Conservation (phyloP, 352 stramenopile species). For the Phytophthora tubulina region DNA sequence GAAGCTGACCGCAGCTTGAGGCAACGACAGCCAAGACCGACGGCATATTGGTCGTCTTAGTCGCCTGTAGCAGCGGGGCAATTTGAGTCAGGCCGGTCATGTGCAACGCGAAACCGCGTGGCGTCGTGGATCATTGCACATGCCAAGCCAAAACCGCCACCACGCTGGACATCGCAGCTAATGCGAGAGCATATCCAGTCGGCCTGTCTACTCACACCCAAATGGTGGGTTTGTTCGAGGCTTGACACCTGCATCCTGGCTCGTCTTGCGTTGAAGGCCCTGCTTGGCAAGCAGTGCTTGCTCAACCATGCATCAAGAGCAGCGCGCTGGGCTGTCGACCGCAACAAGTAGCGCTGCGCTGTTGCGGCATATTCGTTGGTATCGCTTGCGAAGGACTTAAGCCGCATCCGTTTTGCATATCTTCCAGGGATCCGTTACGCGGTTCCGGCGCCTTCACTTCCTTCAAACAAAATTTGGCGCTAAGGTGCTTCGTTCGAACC, state of each 20-base stretch:
- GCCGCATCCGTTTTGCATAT: slow-evolving; percentile 22
- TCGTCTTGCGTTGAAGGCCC: slow-evolving; percentile 13
- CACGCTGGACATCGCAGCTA: slow-evolving; percentile 1
- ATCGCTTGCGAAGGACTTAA: background rate
- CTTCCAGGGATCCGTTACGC: slow-evolving; percentile 2
- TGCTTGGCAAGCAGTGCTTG: slow-evolving; percentile 18
- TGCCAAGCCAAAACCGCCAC: slow-evolving; percentile 1
- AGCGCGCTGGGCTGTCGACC: background rate
- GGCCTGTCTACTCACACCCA: slow-evolving; percentile 26
- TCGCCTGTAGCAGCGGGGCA: background rate
- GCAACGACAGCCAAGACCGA: background rate
- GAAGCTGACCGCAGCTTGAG: background rate
- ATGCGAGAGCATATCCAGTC: slow-evolving; percentile 14
- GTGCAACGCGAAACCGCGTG: slow-evolving; percentile 7
- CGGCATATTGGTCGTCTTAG: slow-evolving; percentile 3
- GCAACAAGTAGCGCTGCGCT: background rate
- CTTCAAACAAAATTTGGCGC: slow-evolving; percentile 18
- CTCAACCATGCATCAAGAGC: slow-evolving; percentile 16
- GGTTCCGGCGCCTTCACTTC: background rate
- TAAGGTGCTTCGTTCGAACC: slow-evolving; percentile 5
- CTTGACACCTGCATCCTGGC: slow-evolving; percentile 3
- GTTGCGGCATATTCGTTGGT: too few relatives aligned
- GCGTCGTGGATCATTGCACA: slow-evolving; percentile 14
- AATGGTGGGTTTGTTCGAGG: slow-evolving; percentile 24
- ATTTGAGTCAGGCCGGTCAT: slow-evolving; percentile 4